Conservation (phyloP, 2,329 filamentous ascomycete genomes). For the Fusarium xylarioides region DNA sequence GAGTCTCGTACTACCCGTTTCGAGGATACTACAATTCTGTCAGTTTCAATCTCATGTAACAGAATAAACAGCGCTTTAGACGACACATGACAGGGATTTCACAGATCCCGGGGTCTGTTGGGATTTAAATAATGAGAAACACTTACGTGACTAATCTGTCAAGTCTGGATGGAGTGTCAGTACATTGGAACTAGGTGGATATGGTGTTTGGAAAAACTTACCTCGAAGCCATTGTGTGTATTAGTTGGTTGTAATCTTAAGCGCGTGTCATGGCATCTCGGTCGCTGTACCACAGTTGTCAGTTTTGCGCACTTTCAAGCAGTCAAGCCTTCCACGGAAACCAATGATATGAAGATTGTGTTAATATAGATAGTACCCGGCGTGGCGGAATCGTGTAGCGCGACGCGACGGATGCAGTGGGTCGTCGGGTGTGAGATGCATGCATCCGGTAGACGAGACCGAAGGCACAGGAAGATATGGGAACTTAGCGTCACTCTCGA, state of each 20-base stretch:
- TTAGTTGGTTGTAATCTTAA: conserved; percentile 32
- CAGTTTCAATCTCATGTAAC: conserved; percentile 6
- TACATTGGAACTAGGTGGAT: not conserved
- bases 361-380: conserved; percentile 33
- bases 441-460: conserved; percentile 34
- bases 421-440: conserved; percentile 40
- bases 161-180: conserved; percentile 62
- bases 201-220: conserved; percentile 42
- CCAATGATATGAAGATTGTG: conserved; percentile 11
- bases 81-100: not conserved
- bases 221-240: conserved; percentile 67
- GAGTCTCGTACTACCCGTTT: conserved; percentile 94
- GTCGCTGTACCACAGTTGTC: conserved; percentile 23
- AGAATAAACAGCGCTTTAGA: not conserved
- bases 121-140: not conserved
- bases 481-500: conserved; percentile 19
- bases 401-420: conserved; percentile 41
- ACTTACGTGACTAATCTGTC: conserved; percentile 89
- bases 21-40: conserved; percentile 74
- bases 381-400: conserved; percentile 42
- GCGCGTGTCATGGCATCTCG: conserved; percentile 45
- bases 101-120: not conserved
- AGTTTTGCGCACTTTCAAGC: conserved; percentile 10
- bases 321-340: conserved; percentile 9
- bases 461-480: not conserved